Evolutionary conservation across 164 flowering plant genomes (phyloP), one percentile per base, ranked within the genome.

Genomic region (Dillenia suffruticosa): DNA sequence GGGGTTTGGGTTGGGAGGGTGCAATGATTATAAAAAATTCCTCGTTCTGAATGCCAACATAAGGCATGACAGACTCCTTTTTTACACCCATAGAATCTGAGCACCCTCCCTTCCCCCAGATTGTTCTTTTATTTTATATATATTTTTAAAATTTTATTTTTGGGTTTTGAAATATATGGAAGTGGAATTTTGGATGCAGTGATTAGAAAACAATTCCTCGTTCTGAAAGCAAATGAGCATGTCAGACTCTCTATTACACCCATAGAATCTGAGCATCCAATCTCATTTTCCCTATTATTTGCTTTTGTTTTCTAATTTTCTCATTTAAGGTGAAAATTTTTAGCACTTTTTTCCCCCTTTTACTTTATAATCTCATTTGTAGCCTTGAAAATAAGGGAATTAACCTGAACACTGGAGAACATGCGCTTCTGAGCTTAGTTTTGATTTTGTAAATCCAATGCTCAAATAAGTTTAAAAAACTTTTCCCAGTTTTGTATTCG

Each of bases 261-360:
- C 79, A 68, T 71, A 75, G 79, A 75, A 75, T 75, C 63, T 75
- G 79, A 75, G 78, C 75, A 47, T 2, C 58, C 54, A 64, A 45
- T 44, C 49, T 15, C 49, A 24, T 16, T 44, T 58, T 58, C 5
- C 49, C 61, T 0, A 58, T 16, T 10, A 45, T 32, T 2, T 32
- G 5, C 40, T 32, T 32, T 32, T 32, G 40, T 32, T 32, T 32
- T 32, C 40, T 32, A 4, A 32, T 32, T 10, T 12, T 44, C 10
- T 58, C 16, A 9, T 12, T 2, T 14, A 24, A 10, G 9, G 0
- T 45, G 19, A 5, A 24, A 1, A 11, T 17, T 6, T 9, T 10
- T 12, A 17, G 13, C 12, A 19, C 0, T 9, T 46, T 43, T 57
- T 57, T 10, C 8, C 17, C 1, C 8, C 8, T 44, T 45, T 17